These are phyloP conservation scores for Skeletonema menzelii DNA, from an alignment of 108 stramenopile genomes.

Conservation along the genomic window DNA sequence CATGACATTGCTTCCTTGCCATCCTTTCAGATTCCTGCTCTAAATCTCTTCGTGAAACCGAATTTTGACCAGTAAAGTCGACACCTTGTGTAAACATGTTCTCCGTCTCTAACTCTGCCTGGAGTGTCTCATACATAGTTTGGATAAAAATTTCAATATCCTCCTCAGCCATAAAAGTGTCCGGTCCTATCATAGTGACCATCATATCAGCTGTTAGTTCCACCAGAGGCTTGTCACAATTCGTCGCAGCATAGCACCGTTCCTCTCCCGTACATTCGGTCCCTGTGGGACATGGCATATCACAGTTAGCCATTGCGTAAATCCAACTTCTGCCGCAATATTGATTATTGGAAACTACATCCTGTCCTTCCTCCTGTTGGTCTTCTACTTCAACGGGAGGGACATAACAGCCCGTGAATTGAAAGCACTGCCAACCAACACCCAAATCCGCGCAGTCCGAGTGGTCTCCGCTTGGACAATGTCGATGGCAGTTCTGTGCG, in stretches of 20 bases:
- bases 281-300: background rate
- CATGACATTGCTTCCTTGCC: background rate
- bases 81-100: background rate
- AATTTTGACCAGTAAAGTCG: background rate
- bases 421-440: background rate
- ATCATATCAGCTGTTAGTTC: background rate
- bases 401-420: slow-evolving; percentile 12
- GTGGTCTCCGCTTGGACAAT: background rate
- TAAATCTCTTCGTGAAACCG: background rate
- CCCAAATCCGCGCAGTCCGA: background rate
- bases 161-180: background rate
- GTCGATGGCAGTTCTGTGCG: background rate
- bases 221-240: slow-evolving; percentile 6
- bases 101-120: background rate
- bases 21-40: background rate
- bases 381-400: background rate
- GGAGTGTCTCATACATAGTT: background rate
- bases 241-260: background rate
- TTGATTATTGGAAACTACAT: background rate
- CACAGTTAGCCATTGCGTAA: slow-evolving; percentile 1
- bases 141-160: background rate
- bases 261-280: background rate
- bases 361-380: background rate
- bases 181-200: background rate
- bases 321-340: background rate